Evolutionary conservation across 2,329 filamentous ascomycete species (phyloP), one percentile per base, ranked within the genome.

Genomic region (Phyllosticta citriasiana): DNA sequence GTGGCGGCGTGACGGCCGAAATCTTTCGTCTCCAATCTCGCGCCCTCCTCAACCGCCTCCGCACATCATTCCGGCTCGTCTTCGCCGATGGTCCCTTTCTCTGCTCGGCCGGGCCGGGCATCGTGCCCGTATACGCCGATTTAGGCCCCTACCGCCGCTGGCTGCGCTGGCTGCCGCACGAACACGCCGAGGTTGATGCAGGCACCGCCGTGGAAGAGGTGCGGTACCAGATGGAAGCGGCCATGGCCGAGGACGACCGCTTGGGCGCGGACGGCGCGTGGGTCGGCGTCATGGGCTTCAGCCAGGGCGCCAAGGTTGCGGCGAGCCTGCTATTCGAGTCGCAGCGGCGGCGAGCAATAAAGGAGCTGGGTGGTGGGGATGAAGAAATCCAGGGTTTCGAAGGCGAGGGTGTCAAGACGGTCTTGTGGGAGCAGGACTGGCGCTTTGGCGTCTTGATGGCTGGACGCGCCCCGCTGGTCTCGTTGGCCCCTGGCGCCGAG

Each of bases 21-120:
- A 83, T 91, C 71, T 91, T 91, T 76, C 77, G 80, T 63, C 72
- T 81, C 10, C 88, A 92, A 75, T 84, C 84, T 66, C 87, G 88
- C 64, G 76, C 76, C 4, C 72, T 84, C 6, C 75, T 77, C 59
- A 69, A 71, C 55, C 69, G 75, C 59, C 80, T 91, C 0, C 70
- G 74, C 53, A 71, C 79, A 6, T 73, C 80, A 54, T 90, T 91
- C 72, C 84, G 88, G 51, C 80, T 91, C 65, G 84, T 88, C 68
- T 93, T 88, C 74, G 84, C 83, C 65, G 83, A 91, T 66, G 88
- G 79, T 0, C 88, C 88, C 1, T 88, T 86, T 71, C 77, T 80
- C 61, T 86, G 83, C 65, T 71, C 78, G 2, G 76, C 87, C 0
- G 85, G 87, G 51, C 79, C 84, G 0, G 85, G 82, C 65, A 82